Evolutionary conservation across 805 yeast genomes (phyloP), one percentile per base, ranked within the genome.

Genomic region (Starmerella vaccinii): DNA sequence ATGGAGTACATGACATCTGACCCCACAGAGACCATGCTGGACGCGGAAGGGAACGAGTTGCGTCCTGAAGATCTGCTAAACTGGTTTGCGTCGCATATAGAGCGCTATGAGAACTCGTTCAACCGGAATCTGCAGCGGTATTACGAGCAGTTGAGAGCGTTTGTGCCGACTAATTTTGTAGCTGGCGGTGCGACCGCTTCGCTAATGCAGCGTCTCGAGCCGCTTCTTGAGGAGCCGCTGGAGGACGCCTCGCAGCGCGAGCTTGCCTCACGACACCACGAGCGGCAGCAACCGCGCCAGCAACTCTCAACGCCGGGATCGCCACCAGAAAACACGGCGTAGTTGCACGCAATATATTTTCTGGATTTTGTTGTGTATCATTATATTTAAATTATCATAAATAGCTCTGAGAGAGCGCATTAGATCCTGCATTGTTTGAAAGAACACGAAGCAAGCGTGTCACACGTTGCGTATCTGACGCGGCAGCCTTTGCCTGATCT

Each of bases 31-130:
- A 51, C 56, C 13, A 43, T 52, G 30, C 48, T 51, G 30, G 53
- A 52, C 22, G 46, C 56, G 41, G 54, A 52, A 46, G 61, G 62
- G 33, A 45, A 61, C 38, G 57, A 49, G 16, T 37, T 56, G 9
- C 33, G 54, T 15, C 57, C 60, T 1, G 62, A 57, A 3, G 61
- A 59, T 21, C 54, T 64, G 29, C 43, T 62, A 37, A 50, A 44
- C 13, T 59, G 58, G 50, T 60, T 69, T 47, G 62, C 61, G 23
- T 47, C 53, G 5, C 51, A 61, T 7, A 47, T 70, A 32, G 52
- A 49, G 13, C 63, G 65, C 49, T 65, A 65, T 48, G 65, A 65
- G 46, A 54, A 49, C 29, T 60, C 65, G 24, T 76, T 76, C 58
- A 68, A 69, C 39, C 71, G 72, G 2, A 44, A 47, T 29, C 7